Evolutionary conservation across 805 yeast genomes (phyloP), one percentile per base, ranked within the genome.

Genomic region (Saturnispora sekii): DNA sequence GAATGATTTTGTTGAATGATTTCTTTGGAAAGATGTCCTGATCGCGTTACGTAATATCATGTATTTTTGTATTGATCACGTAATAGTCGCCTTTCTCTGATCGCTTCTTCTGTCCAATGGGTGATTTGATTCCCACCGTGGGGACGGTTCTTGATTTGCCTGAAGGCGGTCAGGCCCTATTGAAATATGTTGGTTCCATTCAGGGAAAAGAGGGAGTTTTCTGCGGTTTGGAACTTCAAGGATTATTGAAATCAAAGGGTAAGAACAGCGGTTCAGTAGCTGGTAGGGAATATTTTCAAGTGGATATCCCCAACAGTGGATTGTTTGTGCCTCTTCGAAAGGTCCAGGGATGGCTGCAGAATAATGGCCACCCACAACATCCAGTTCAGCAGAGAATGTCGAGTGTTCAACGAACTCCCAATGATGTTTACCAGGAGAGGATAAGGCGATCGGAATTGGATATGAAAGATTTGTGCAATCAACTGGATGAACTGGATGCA

Each of bases 181-280:
- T 89, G 43, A 70, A 78, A 48, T 89, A 73, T 61, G 68, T 79
- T 16, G 98, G 96, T 1, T 62, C 72, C 2, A 85, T 90, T 14
- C 73, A 78, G 17, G 81, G 81, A 17, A 86, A 84, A 56, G 62
- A 65, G 6, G 95, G 96, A 0, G 68, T 70, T 10, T 90, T 80
- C 66, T 96, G 89, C 5, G 98, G 98, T 2, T 72, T 90, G 5
- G 97, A 90, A 59, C 66, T 90, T 36, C 55, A 78, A n/a, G 89
- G 84, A 1, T 79, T 78, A 1, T 72, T 76, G 35, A 65, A 74
- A 0, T 58, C 67, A 5, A 68, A 76, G 44, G 98, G 98, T 17
- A 84, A 86, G 61, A 93, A 90, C 57, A 74, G 77, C 44, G 98
- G 98, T n/a, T 73, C 75, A 35, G 87, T 79, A 38, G 74, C 81